These are phyloP conservation scores for Casuarina cunninghamiana DNA, from an alignment of 306 rosid species.

Conservation along the genomic window DNA sequence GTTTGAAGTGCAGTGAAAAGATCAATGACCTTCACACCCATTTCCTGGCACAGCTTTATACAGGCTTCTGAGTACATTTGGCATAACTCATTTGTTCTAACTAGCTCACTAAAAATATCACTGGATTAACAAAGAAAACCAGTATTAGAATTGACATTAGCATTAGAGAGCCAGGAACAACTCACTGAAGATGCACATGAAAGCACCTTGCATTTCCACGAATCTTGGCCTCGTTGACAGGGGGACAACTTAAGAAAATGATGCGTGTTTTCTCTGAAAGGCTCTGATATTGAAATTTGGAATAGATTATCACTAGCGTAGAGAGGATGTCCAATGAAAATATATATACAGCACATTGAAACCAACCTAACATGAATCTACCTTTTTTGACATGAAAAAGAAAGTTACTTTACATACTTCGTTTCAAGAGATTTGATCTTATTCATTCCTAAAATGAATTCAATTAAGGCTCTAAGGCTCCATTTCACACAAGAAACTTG, in stretches of 20 bases:
- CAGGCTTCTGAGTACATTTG: slow-evolving; percentile 78
- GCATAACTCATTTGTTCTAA: slow-evolving; percentile 90
- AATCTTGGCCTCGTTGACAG: slow-evolving; percentile 69
- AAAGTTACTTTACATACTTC: neutral
- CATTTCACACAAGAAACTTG: neutral
- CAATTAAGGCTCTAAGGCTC: neutral
- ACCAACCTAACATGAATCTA: neutral
- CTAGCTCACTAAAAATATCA: slow-evolving; percentile 55
- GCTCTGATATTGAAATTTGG: slow-evolving; percentile 46
- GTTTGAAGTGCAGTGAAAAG: slow-evolving; percentile 72
- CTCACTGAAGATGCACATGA: slow-evolving; percentile 10
- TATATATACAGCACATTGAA: neutral
- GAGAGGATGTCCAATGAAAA: neutral
- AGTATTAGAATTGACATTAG: neutral
- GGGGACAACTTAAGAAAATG: slow-evolving; percentile 77
- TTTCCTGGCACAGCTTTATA: slow-evolving; percentile 70
- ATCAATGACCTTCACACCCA: slow-evolving; percentile 69
- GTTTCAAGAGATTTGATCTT: neutral
- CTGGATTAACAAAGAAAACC: slow-evolving; percentile 40
- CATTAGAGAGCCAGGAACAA: slow-evolving; percentile 5
- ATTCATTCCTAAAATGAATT: neutral
- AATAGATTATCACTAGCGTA: slow-evolving; percentile 33
- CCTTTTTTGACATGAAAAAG: neutral
- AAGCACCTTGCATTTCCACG: slow-evolving; percentile 57
- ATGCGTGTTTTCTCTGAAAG: slow-evolving; percentile 72